Base-by-base conservation (phyloP, 805 yeast species). In the Hyphopichia homilentoma region DNA sequence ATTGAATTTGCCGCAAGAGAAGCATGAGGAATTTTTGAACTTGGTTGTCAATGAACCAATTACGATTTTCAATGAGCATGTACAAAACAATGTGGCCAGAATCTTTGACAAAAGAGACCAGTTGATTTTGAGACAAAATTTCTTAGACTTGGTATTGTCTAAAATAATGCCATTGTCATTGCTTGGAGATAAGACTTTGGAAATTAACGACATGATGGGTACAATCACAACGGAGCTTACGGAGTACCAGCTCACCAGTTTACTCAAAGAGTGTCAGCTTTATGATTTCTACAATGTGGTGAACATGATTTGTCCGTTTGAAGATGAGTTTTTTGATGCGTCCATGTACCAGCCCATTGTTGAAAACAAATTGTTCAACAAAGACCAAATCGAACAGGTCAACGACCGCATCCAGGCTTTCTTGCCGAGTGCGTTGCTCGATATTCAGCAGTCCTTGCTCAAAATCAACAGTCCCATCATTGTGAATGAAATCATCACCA, bases 251-350 rank as follows among this genome's bases (percentile, higher is more conserved):
- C 71, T 70, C 23, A 65, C 61, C 13, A 49, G 58, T 2, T 54
- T 82, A 11, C 56, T 83, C 24, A 57, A 61, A 12, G 72, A 68
- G 25, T 73, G 84, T 16, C 75, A 75, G 0, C 53, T 83, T 20
- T 63, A 61, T n/a, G 75, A 81, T 34, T 77, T 73, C 43, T 76
- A 68, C 50, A 83, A 81, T 48, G 54, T 83, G 30, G 64, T 81
- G 36, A 79, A 80, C 46, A 78, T 83, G 82, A 79, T 84, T n/a
- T 79, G 75, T 53, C 81, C 84, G 9, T 54, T 81, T 13, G 68
- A 60, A 15, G 84, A 77, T 32, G 77, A 78, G 17, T 61, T 65
- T 33, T 74, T 75, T 39, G 80, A 82, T 33, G 76, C 75, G 19
- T 70, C 76, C 15, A 68, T 82, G 48, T 84, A 84, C 52, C 63